Evolutionary conservation across 352 stramenopile species (phyloP), one percentile per base, ranked within the genome.

Genomic region (Phytopythium ostracodes): DNA sequence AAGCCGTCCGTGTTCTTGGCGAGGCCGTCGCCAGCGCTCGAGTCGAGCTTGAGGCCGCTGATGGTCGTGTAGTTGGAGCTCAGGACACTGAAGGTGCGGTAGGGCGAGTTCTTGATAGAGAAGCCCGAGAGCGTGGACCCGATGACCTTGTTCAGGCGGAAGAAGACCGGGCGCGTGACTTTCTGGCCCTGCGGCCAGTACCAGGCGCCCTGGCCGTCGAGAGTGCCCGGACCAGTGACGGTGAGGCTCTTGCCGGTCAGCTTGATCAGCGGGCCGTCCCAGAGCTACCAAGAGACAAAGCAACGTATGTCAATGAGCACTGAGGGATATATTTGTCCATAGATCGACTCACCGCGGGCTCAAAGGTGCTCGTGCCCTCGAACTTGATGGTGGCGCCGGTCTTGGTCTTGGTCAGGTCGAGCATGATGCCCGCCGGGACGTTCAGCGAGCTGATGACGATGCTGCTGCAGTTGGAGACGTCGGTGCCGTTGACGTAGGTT

Each of bases 1-100:
- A 76, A 76, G 59, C 60, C 71, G 56, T 73, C 71, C 53, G 71
- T 74, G 56, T 78, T 78, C 43, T 71, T 71, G 31, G 66, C 67
- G 29, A 72, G 43, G 12, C 57, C 64, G 52, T 59, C 43, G 36
- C 68, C 68, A 8, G 64, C 49, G 18, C 58, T 72, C n/a, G 64
- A 66, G 65, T 72, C 65, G n/a, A 75, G 58, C 27, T 57, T 72
- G 29, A 75, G 60, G 0, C 65, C 59, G 5, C 51, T 52, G 44
- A 72, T 31, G 18, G 60, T 72, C 2, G 58, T 72, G 47, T 38
- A 20, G 11, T 42, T 56, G 18, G 49, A 71, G 47, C 38, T 62
- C 8, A 66, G 40, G 53, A 75, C 64, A 31, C 59, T 68, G 65
- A 70, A 72, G 18, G 68, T 70, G 29, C 60, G 64, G 60, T 33